Conservation (phyloP, 1,139 yeast species). For the Candida sp. region DNA sequence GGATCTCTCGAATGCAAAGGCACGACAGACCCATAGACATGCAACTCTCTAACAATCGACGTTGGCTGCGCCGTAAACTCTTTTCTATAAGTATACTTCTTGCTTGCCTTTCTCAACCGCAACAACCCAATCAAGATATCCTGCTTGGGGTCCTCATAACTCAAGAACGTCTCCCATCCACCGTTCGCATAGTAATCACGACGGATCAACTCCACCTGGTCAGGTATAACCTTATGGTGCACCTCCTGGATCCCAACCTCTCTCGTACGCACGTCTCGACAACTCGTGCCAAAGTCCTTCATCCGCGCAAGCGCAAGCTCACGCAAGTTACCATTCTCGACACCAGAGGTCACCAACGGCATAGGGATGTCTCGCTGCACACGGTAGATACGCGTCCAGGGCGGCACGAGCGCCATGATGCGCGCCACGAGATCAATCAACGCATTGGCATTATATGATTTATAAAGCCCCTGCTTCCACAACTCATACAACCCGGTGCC, state of each 20-base stretch:
- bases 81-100: slow-evolving; percentile 88
- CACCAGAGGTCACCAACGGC: slow-evolving; percentile 99
- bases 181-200: slow-evolving; percentile 98
- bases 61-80: slow-evolving; percentile 87
- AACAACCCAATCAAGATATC: slow-evolving; percentile 93
- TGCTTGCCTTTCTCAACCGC: slow-evolving; percentile 87
- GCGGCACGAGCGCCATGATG: slow-evolving; percentile 95
- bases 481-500: slow-evolving; percentile 98
- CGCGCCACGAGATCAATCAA: slow-evolving; percentile 94
- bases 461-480: slow-evolving; percentile 96
- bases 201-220: slow-evolving; percentile 93
- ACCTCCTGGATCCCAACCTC: slow-evolving; percentile 99
- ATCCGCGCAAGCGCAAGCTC: slow-evolving; percentile 96
- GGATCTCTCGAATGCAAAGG: slow-evolving; percentile 99
- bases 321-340: slow-evolving; percentile 95
- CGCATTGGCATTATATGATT: slow-evolving; percentile 94
- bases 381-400: slow-evolving; percentile 99
- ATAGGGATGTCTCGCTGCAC: slow-evolving; percentile 99
- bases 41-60: slow-evolving; percentile 93
- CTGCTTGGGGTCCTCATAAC: slow-evolving; percentile 97
- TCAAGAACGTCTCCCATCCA: slow-evolving; percentile 98
- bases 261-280: slow-evolving; percentile 98
- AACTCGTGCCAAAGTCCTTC: slow-evolving; percentile 97
- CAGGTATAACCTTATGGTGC: slow-evolving; percentile 96
- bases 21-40: slow-evolving; percentile 97